Percentiles rank a stretch among this genome's conserved stretches.
Evolutionary conservation across 805 yeast genomes (phyloP).

Genomic region (Kuraishia capsulata): DNA sequence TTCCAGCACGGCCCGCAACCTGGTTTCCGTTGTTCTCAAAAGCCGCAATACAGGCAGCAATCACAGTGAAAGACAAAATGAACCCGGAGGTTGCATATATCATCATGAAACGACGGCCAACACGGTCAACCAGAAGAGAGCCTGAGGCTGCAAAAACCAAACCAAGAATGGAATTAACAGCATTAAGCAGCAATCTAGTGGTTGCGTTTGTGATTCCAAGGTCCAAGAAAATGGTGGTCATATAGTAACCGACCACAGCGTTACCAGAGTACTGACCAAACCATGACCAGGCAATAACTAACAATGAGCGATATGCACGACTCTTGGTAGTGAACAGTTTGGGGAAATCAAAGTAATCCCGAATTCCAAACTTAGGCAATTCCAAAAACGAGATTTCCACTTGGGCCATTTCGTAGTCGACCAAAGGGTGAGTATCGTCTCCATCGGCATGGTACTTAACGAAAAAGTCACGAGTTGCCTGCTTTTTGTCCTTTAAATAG

Average conservation of each 20-base stretch:
- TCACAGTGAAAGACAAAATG: constrained; percentile 27
- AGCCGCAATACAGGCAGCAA: constrained; percentile 38
- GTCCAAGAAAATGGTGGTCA: constrained; percentile 34
- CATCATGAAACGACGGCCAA: constrained; percentile 28
- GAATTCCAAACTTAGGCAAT: too few relatives aligned
- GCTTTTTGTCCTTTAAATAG: constrained; percentile 23
- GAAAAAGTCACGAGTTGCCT: constrained; percentile 25
- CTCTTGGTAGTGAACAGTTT: constrained; percentile 21
- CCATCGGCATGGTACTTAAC: constrained; percentile 27
- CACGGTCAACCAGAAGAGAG: constrained; percentile 16
- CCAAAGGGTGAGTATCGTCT: constrained; percentile 19
- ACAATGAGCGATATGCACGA: constrained; percentile 24
- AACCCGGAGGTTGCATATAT: constrained; percentile 25
- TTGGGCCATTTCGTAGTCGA: constrained; percentile 26
- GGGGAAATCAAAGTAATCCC: constrained; percentile 26
- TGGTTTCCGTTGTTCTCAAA: constrained; percentile 11
- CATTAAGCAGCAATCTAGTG: constrained; percentile 39
- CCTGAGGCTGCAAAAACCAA: constrained; percentile 23
- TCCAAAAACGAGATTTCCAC: too few relatives aligned
- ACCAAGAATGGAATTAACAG: constrained; percentile 38
- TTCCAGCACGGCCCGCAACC: background rate
- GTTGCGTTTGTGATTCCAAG: constrained; percentile 40
- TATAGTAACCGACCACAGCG: constrained; percentile 36
- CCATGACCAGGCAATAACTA: constrained; percentile 23
- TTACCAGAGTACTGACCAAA: constrained; percentile 35